phyloP scores from a whole-genome alignment of 2,329 filamentous ascomycete genomes.

The Cadophora gregata region DNA sequence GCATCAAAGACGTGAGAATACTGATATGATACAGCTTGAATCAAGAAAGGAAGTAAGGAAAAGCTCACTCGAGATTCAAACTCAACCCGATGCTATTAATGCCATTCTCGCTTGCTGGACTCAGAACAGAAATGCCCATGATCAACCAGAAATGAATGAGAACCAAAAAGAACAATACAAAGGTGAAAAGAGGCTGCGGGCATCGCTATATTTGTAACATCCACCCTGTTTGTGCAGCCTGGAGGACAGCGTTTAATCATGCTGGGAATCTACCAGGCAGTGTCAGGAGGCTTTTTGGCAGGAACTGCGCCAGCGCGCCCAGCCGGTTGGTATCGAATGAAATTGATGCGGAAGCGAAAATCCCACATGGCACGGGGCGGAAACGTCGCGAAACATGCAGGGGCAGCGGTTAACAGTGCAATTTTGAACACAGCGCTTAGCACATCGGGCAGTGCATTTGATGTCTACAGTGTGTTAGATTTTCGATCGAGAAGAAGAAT shows the following conservation, averaged over 20 bases:
- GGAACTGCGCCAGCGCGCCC: neutral
- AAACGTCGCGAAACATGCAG: neutral
- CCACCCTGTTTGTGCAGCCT: neutral
- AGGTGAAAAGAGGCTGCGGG: neutral
- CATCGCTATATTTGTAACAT: neutral
- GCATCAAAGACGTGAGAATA: neutral
- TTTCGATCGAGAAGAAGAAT: neutral
- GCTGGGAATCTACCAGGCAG: neutral
- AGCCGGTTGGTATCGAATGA: slow-evolving; percentile 1
- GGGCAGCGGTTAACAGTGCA: neutral
- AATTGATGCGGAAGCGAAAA: slow-evolving; percentile 1
- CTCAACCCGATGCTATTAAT: neutral
- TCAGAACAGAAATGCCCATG: neutral
- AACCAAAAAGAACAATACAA: neutral
- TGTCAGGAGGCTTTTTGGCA: neutral
- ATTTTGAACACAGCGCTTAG: slow-evolving; percentile 3
- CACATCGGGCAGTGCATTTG: neutral
- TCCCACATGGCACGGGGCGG: neutral
- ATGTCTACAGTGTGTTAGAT: neutral
- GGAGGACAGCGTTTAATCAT: neutral
- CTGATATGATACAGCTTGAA: neutral
- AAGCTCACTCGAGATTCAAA: neutral
- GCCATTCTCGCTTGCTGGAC: neutral
- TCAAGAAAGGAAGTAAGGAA: neutral
- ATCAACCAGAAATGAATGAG: neutral